These are phyloP conservation scores for Rhizopus delemar DNA, from an alignment of 371 early-diverging fungal genomes.

Conservation along the genomic window DNA sequence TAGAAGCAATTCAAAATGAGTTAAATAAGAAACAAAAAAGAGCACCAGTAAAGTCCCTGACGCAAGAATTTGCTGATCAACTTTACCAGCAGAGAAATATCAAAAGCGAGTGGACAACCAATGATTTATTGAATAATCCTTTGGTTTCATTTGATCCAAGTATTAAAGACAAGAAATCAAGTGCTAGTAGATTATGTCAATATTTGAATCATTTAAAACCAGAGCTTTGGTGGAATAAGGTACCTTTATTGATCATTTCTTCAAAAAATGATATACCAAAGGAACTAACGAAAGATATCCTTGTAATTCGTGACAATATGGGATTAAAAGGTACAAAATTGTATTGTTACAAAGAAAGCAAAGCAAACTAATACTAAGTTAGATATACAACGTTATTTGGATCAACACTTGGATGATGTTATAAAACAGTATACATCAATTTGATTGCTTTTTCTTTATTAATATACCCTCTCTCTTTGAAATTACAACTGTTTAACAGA, in stretches of 20 bases:
- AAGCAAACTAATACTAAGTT: too few species aligned
- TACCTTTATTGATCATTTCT: constrained; percentile 34
- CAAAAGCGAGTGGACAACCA: constrained; percentile 8
- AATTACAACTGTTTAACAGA: too few species aligned
- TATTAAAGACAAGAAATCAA: constrained; percentile 15
- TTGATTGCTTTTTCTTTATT: too few species aligned
- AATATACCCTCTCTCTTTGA: too few species aligned
- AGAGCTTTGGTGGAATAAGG: constrained; percentile 41
- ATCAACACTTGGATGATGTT: neutral
- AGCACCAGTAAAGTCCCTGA: constrained; percentile 12
- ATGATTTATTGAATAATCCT: constrained; percentile 22
- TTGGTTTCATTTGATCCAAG: constrained; percentile 29
- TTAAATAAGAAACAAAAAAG: neutral
- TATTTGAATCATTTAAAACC: constrained; percentile 38
- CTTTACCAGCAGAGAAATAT: constrained; percentile 23
- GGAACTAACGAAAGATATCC: constrained; percentile 16
- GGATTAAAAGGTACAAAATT: constrained; percentile 18
- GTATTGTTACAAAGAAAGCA: neutral
- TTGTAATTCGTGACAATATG: constrained; percentile 24
- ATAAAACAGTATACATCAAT: neutral
- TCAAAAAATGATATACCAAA: constrained; percentile 1
- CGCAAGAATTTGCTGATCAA: constrained; percentile 40
- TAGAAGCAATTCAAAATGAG: constrained; percentile 23
- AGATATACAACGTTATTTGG: constrained; percentile 15
- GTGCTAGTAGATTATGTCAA: constrained; percentile 18